These are phyloP conservation scores for Davidsoniella virescens DNA, from an alignment of 2,329 filamentous ascomycete species.

Conservation along the genomic window DNA sequence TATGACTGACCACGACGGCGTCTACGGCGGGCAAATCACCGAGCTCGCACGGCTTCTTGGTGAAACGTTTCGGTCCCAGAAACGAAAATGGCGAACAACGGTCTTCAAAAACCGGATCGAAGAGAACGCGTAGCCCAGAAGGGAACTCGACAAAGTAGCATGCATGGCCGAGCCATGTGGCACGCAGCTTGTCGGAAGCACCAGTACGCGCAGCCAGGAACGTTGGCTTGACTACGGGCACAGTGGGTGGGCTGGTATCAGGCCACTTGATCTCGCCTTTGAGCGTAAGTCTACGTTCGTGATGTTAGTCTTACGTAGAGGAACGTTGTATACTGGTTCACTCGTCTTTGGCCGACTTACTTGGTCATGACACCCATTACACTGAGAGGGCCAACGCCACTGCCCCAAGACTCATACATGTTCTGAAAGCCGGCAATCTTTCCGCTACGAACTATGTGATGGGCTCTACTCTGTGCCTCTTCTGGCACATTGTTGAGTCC, in stretches of 20 bases:
- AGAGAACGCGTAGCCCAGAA: conserved; percentile 69
- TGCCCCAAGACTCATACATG: conserved; percentile 30
- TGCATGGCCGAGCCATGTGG: conserved; percentile 90
- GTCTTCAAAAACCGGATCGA: conserved; percentile 85
- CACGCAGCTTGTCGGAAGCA: conserved; percentile 41
- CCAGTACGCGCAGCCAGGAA: conserved; percentile 48
- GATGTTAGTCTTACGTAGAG: not conserved
- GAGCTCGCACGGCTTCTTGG: conserved; percentile 58
- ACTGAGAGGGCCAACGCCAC: conserved; percentile 9
- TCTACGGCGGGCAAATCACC: conserved; percentile 64
- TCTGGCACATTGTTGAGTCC: conserved; percentile 19
- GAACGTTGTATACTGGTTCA: not conserved
- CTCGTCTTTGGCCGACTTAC: conserved; percentile 5
- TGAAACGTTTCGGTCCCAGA: conserved; percentile 61
- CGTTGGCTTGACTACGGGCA: conserved; percentile 48
- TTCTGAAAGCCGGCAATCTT: conserved; percentile 31
- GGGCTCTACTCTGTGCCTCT: conserved; percentile 22
- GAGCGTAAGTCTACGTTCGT: conserved; percentile 21
- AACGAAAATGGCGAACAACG: conserved; percentile 64
- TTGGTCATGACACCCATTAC: conserved; percentile 1
- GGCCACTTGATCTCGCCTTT: conserved; percentile 30
- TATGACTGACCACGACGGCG: conserved; percentile 69
- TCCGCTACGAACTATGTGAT: conserved; percentile 26
- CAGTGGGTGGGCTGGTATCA: conserved; percentile 47
- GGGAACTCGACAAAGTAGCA: conserved; percentile 90